Evolutionary conservation across 768 basidiomycete species (phyloP).

Genomic region (Pluteus cervinus): DNA sequence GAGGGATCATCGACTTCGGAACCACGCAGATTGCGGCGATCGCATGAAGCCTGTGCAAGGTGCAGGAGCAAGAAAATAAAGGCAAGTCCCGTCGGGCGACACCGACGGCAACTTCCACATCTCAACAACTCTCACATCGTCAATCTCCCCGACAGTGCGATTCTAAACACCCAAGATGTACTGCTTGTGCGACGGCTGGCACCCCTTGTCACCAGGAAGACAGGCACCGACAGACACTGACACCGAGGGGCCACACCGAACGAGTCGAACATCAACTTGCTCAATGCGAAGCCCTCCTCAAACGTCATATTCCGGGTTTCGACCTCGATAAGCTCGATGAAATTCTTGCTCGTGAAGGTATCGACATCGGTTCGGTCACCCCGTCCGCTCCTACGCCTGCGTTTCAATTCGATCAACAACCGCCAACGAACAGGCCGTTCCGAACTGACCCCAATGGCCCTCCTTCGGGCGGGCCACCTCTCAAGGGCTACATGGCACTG

Average conservation of each 20-base stretch:
- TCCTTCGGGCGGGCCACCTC: conserved; percentile 17
- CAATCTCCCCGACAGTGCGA: conserved; percentile 59
- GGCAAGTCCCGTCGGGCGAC: conserved; percentile 65
- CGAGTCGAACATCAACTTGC: conserved; percentile 74
- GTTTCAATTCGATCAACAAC: conserved; percentile 29
- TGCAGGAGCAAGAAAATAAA: conserved; percentile 97
- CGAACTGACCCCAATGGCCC: conserved; percentile 24
- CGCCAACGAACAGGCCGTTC: conserved; percentile 19
- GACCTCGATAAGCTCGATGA: conserved; percentile 62
- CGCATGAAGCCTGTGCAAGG: conserved; percentile 88
- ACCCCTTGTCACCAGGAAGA: conserved; percentile 84
- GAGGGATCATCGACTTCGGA: conserved; percentile 56
- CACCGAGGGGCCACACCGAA: conserved; percentile 79
- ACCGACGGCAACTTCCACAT: conserved; percentile 83
- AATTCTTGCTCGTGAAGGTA: conserved; percentile 56
- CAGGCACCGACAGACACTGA: conserved; percentile 80
- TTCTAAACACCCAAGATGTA: conserved; percentile 84
- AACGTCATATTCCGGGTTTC: conserved; percentile 66
- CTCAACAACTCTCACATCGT: conserved; percentile 28
- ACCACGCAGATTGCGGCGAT: conserved; percentile 76
- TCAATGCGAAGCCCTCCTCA: conserved; percentile 75
- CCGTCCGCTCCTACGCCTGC: conserved; percentile 17
- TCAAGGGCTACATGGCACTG: conserved; percentile 32
- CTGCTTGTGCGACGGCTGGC: conserved; percentile 76
- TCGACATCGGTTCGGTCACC: conserved; percentile 38